Evolutionary conservation across 768 basidiomycete species (phyloP), one percentile per base, ranked within the genome.

Genomic region (Mrakia gelida): DNA sequence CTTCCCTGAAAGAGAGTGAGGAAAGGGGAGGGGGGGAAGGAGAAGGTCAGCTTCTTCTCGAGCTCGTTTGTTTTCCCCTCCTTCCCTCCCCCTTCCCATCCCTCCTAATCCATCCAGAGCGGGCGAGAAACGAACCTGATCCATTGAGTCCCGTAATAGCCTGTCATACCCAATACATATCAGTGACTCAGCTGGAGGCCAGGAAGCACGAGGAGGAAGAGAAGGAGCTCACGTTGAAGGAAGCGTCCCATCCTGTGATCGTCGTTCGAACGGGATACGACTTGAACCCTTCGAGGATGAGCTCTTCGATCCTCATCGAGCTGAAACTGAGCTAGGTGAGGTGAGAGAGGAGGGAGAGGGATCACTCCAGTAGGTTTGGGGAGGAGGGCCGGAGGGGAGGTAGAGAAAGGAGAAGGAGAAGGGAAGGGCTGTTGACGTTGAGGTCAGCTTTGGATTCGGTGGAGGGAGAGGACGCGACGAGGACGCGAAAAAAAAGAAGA

Each of bases 201-300:
- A 41, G 43, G 45, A 15, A 49, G 43, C 28, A 10, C 8, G 61
- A 10, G 34, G 23, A 23, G 73, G 15, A 32, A 26, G 52, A 70
- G 32, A 13, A 7, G 21, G 52, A 52, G 67, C 77, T 2, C 3
- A 97, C 97, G 84, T 98, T 98, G 89, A 99, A 99, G 6, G 94
- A 96, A 9, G 93, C 86, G 83, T 98, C 96, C 94, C 97, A 99
- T 79, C 95, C 96, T 0, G 91, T 91, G 79, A 99, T 96, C 81
- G 92, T 92, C 0, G 97, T 98, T 71, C 96, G 89, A 41, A 95
- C 94, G 15, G 96, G 95, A 84, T 98, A 79, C 43, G 78, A 79
- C 71, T 79, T 79, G 74, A 79, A 79, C 41, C 78, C 94, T 85
- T 98, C 96, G 74, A 98, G 88, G 77, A 98, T 91, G 38, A 98